These are phyloP conservation scores for Chlamydomonas applanata DNA, from an alignment of 139 green algal genomes.

Conservation along the genomic window DNA sequence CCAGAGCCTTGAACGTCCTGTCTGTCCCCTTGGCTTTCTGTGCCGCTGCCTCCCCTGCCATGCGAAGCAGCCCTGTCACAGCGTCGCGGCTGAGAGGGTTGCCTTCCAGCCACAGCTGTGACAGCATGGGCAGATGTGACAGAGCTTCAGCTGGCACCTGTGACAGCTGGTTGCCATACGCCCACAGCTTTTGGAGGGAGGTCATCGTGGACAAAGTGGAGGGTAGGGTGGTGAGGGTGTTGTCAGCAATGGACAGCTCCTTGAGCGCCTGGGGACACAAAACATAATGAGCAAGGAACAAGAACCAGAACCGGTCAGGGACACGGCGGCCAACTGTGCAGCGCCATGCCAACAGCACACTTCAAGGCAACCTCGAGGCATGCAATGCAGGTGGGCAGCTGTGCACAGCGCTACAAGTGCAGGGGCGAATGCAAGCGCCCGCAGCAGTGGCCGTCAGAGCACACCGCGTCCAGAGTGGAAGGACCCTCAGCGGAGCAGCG, in stretches of 20 bases:
- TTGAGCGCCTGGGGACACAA: constrained; percentile 30
- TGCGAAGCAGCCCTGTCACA: no score
- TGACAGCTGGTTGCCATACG: constrained; percentile 72
- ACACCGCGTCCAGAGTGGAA: no score
- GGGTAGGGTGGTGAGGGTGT: constrained; percentile 49
- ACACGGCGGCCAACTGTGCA: not conserved
- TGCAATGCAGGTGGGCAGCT: not conserved
- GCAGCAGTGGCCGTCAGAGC: no score
- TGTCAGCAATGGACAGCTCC: constrained; percentile 48
- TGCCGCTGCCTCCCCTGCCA: no score
- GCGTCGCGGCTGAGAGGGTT: constrained; percentile 57
- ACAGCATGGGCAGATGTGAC: constrained; percentile 21
- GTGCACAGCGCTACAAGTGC: no score
- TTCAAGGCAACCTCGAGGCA: not conserved
- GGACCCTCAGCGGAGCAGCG: no score
- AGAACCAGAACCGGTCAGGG: not conserved
- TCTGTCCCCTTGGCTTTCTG: not conserved
- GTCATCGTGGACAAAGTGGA: constrained; percentile 32
- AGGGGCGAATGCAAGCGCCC: no score
- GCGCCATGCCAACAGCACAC: not conserved
- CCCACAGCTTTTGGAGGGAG: constrained; percentile 56
- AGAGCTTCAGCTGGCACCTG: constrained; percentile 32
- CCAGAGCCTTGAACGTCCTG: constrained; percentile 31
- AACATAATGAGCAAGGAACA: not conserved
- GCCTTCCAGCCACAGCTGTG: constrained; percentile 71